These are phyloP conservation scores for Talaromyces thailandensis DNA, from an alignment of 495 filamentous ascomycete genomes.

Conservation along the genomic window DNA sequence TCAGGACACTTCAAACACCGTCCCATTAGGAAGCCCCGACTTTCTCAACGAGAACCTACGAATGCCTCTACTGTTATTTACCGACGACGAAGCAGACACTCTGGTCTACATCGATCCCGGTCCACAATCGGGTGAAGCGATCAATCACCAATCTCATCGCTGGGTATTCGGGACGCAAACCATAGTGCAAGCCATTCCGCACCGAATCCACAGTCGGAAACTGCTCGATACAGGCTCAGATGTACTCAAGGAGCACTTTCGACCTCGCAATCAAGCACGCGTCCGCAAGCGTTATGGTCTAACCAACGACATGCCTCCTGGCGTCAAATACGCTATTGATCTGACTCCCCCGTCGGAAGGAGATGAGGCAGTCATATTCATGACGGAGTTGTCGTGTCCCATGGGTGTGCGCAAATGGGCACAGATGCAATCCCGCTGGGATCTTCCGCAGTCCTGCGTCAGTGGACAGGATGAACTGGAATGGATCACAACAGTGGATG, in stretches of 20 bases:
- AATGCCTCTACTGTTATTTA: constrained; percentile 17
- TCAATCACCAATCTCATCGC: constrained; percentile 2
- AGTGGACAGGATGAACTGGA: constrained; percentile 25
- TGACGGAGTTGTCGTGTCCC: constrained; percentile 50
- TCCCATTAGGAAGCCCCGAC: neutral
- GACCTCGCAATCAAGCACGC: constrained; percentile 21
- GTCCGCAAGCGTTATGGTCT: constrained; percentile 24
- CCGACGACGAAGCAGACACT: constrained; percentile 39
- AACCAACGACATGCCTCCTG: constrained; percentile 20
- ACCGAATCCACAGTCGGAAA: constrained; percentile 36
- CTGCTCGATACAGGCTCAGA: constrained; percentile 38
- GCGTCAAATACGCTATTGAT: constrained; percentile 50
- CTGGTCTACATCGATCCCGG: constrained; percentile 43
- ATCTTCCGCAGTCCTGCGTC: constrained; percentile 29
- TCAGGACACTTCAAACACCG: neutral
- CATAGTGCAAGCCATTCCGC: constrained; percentile 18
- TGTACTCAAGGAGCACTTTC: constrained; percentile 40
- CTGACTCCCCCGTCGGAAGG: constrained; percentile 51
- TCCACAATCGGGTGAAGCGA: constrained; percentile 17
- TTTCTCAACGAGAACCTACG: neutral
- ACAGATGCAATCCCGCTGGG: constrained; percentile 30
- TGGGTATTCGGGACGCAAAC: constrained; percentile 8
- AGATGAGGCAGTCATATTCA: constrained; percentile 47
- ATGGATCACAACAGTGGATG: neutral
- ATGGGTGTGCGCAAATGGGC: constrained; percentile 39